Percentiles rank a stretch among this genome's conserved stretches.
Conservation (phyloP, 768 basidiomycete species). For the Clavaria fumosa region DNA sequence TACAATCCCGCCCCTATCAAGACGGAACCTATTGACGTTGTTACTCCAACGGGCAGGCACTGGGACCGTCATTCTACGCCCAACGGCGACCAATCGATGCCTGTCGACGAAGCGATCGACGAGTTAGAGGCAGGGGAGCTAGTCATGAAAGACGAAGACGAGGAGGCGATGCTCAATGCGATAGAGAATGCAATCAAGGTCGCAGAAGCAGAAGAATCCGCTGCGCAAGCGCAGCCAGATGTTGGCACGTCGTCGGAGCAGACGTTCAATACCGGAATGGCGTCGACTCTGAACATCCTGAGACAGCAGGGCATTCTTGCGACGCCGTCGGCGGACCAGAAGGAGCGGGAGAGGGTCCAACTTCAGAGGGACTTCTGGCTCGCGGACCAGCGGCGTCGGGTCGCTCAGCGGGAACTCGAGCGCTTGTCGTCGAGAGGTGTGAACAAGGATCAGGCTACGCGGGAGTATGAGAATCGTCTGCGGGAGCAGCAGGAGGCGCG, state of each 20-base stretch:
- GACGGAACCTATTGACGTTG: conserved; percentile 29
- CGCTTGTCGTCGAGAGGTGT: conserved; percentile 58
- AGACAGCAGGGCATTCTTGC: conserved; percentile 85
- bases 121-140: conserved; percentile 78
- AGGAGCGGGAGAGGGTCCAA: conserved; percentile 70
- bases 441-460: conserved; percentile 81
- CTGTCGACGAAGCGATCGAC: conserved; percentile 37
- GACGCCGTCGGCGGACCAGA: conserved; percentile 41
- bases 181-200: conserved; percentile 57
- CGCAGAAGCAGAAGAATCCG: conserved; percentile 39
- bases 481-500: conserved; percentile 87
- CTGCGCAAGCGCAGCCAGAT: conserved; percentile 19
- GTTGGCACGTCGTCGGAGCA: conserved; percentile 65
- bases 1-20: conserved; percentile 45
- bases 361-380: conserved; percentile 82
- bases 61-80: conserved; percentile 21
- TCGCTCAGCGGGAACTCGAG: conserved; percentile 71
- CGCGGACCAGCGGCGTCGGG: conserved; percentile 61
- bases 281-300: conserved; percentile 75
- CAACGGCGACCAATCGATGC: conserved; percentile 41
- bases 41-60: conserved; percentile 15
- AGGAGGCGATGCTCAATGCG: conserved; percentile 58
- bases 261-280: conserved; percentile 72
- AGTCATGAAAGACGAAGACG: conserved; percentile 58
- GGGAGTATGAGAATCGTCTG: conserved; percentile 87